Evolutionary conservation across 768 basidiomycete genomes (phyloP).

Genomic region (Fistulinella prunicolor): DNA sequence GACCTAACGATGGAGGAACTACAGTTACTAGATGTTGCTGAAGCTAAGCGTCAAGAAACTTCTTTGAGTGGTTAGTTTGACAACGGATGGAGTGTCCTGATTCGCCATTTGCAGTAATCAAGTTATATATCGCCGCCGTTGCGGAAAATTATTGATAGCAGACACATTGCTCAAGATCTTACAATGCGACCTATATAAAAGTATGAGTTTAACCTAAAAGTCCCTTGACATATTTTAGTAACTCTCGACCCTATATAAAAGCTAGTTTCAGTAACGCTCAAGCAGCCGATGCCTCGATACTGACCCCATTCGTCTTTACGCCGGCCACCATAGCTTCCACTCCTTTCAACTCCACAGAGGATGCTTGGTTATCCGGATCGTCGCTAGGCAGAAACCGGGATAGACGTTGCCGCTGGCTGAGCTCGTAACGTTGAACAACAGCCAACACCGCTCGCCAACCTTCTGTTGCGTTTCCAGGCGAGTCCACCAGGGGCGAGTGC

Average conservation of each 20-base stretch:
- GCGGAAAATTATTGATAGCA: too few species aligned
- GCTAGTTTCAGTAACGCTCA: conserved; percentile 4
- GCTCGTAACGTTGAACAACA: conserved; percentile 62
- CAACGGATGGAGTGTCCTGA: too few species aligned
- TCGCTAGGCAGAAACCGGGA: conserved; percentile 27
- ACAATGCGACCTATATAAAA: neutral
- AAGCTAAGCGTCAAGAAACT: too few species aligned
- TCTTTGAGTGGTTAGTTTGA: too few species aligned
- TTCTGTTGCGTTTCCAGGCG: conserved; percentile 44
- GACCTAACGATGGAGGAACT: too few species aligned
- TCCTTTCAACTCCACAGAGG: conserved; percentile 36
- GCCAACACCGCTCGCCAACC: conserved; percentile 82
- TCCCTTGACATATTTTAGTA: conserved; percentile 69
- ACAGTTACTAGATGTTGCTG: too few species aligned
- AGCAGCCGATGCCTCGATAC: conserved; percentile 27
- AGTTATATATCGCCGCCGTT: too few species aligned
- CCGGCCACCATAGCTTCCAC: conserved; percentile 75
- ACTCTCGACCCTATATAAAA: conserved; percentile 55
- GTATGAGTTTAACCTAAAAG: conserved; percentile 49
- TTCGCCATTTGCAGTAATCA: too few species aligned
- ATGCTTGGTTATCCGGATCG: conserved; percentile 32
- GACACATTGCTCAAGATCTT: neutral
- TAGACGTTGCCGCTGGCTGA: conserved; percentile 52
- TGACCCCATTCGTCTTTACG: conserved; percentile 72
- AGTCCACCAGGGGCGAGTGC: conserved; percentile 13